Evolutionary conservation across 768 basidiomycete species (phyloP), one percentile per base, ranked within the genome.

Genomic region (Porphyrellus cyaneotinctus): DNA sequence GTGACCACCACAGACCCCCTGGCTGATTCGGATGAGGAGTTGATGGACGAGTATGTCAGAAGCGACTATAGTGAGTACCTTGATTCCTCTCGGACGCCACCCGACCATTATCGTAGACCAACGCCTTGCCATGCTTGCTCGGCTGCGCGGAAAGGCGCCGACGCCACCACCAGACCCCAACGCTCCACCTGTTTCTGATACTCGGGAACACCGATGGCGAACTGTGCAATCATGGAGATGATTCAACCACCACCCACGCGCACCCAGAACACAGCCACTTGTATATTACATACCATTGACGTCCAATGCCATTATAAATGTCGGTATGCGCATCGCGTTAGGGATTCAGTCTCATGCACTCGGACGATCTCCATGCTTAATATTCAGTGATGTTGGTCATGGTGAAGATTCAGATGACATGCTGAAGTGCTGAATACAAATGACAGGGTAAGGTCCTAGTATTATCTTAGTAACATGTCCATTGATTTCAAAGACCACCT

Each of bases 11-110:
- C 76, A 32, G 87, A 90, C 62, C 84, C 87, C 15, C 71, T 89
- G 15, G 72, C 70, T 13, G 86, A 88, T 70, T 88, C 88, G 13
- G 88, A 90, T 58, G 85, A 85, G 35, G 88, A 91, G 61, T 68
- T 75, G 50, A 72, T 75, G 49, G 85, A 88, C 53, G 82, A 87
- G 51, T 73, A 86, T 57, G 73, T 78, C 42, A 76, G 79, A 38
- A 64, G 75, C 44, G 87, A 91, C 59, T 88, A 88, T 61, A 74
- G 88, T 86, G 61, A 62, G 85, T 64, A 23, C 11, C 33, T 42
- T 52, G 49, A 24, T 45, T 26, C 18, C 10, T 18, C 30, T 42
- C 6, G 14, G 32, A 22, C 23, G 28, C 43, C 43, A 47, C 26
- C 31, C 24, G 38, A 62, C 18, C 37, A 10, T 43, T 18, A 44